Evolutionary conservation across 2,329 filamentous ascomycete species (phyloP).

Genomic region (Cladosporium sp.): DNA sequence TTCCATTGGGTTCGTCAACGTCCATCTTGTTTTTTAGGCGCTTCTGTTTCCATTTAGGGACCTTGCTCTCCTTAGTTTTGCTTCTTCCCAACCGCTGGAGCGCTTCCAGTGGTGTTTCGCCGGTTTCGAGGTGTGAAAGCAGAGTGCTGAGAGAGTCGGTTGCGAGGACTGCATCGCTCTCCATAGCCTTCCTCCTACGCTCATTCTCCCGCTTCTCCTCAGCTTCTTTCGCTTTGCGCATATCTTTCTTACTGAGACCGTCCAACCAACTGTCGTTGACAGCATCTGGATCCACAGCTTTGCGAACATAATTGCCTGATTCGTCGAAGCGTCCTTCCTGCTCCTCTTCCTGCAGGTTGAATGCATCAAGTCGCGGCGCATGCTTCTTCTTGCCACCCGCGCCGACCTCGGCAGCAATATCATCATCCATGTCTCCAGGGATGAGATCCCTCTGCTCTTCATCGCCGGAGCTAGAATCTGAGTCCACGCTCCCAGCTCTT

Average conservation of each 20-base stretch:
- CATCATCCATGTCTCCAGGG: constrained; percentile 51
- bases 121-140: constrained; percentile 65
- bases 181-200: constrained; percentile 60
- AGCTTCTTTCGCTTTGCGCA: constrained; percentile 78
- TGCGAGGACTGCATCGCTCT: constrained; percentile 68
- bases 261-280: constrained; percentile 90
- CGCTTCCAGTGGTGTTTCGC: constrained; percentile 84
- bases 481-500: constrained; percentile 28
- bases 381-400: constrained; percentile 86
- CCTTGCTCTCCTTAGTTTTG: constrained; percentile 50
- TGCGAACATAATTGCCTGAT: constrained; percentile 82
- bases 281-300: constrained; percentile 81
- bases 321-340: constrained; percentile 92
- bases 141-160: constrained; percentile 67
- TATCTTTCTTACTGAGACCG: constrained; percentile 87
- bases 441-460: constrained; percentile 63
- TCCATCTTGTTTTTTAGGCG: constrained; percentile 59
- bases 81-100: constrained; percentile 61
- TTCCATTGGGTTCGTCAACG: constrained; percentile 46
- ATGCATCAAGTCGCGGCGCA: constrained; percentile 89
- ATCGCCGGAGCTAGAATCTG: constrained; percentile 39
- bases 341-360: constrained; percentile 86
- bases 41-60: constrained; percentile 58
- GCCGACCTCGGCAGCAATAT: constrained; percentile 81
- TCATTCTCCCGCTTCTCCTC: constrained; percentile 80